A percentile compares a stretch with the other conserved stretches of the same genome.
Evolutionary conservation across 2,329 filamentous ascomycete species (phyloP).

Genomic region (Pseudopyricularia javanii): DNA sequence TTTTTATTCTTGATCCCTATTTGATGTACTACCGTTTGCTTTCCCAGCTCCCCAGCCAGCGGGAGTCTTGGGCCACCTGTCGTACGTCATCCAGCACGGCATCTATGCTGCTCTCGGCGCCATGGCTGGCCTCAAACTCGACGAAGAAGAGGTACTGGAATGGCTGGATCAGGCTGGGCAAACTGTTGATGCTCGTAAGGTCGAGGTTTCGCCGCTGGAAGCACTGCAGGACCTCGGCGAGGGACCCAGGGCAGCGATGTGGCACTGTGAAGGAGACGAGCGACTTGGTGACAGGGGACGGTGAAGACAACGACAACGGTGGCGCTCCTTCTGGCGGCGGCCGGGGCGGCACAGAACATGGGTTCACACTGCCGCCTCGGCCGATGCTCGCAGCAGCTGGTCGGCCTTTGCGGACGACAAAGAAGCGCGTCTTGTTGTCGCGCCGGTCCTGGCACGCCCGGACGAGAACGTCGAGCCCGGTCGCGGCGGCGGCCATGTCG

Average conservation of each 20-base stretch:
- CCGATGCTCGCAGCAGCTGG: conserved; percentile 9
- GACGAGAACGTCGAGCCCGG: conserved; percentile 58
- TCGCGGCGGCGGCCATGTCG: conserved; percentile 55
- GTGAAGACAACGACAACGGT: neutral
- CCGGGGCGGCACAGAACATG: neutral
- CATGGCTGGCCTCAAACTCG: conserved; percentile 54
- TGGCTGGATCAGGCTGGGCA: conserved; percentile 60
- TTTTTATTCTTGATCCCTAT: neutral
- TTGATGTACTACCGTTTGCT: conserved; percentile 11
- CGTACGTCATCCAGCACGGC: conserved; percentile 46
- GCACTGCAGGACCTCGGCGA: conserved; percentile 68
- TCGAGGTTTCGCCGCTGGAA: conserved; percentile 67
- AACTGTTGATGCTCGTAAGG: conserved; percentile 79
- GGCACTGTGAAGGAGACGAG: conserved; percentile 75
- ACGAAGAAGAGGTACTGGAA: conserved; percentile 96
- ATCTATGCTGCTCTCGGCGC: conserved; percentile 29
- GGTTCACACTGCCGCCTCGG: neutral
- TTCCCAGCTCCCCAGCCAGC: conserved; percentile 61
- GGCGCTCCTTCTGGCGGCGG: neutral
- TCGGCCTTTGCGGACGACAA: conserved; percentile 40
- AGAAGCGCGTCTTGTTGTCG: conserved; percentile 71
- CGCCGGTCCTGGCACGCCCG: conserved; percentile 58
- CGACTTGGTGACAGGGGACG: conserved; percentile 41
- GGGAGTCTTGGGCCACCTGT: conserved; percentile 45
- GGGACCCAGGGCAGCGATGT: conserved; percentile 65